Evolutionary conservation across 2,329 filamentous ascomycete species (phyloP), one percentile per base, ranked within the genome.

Genomic region (Ceratocystis cacaofunesta): DNA sequence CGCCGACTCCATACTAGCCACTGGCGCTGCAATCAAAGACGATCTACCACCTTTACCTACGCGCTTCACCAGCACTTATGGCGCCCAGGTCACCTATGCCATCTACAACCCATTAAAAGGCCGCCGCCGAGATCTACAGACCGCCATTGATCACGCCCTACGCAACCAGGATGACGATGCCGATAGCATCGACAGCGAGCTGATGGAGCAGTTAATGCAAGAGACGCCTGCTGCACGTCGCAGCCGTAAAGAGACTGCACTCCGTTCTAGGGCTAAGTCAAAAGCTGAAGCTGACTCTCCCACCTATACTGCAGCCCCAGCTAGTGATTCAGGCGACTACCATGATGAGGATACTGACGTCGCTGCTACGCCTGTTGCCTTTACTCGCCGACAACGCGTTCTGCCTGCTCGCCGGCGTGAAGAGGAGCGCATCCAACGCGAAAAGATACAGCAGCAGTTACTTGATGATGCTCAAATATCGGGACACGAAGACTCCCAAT

Each of bases 61-160:
- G 5, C 66, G 70, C 17, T 64, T 69, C 32, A 68, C 68, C 63
- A 70, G 69, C 8, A 69, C 68, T 3, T 71, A 71, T 52, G 70
- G 70, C 46, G 70, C 70, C 10, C 66, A 70, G n/a, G 67, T 69
- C 17, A 64, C 64, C 46, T 66, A 67, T 15, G 65, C 63, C 52
- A 67, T 71, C n/a, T 68, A 68, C 28, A 70, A 70, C 57, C 67
- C 68, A n/a, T 66, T 68, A 25, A 68, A 69, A 19, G 70, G 69
- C 1, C 66, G 69, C 36, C 48, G 65, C 22, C 69, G 68, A 55
- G 67, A 70, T 46, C 62, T 71, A 41, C 65, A 68, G 5, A 64
- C 66, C 7, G 68, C 68, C 15, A 68, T 71, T 61, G 63, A 68
- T 19, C 67, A 68, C 30, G 68, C 68, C 36, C 62, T 69, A 25